These are phyloP conservation scores for Biscutella auriculata DNA, from an alignment of 441 rosid genomes.

Conservation along the genomic window DNA sequence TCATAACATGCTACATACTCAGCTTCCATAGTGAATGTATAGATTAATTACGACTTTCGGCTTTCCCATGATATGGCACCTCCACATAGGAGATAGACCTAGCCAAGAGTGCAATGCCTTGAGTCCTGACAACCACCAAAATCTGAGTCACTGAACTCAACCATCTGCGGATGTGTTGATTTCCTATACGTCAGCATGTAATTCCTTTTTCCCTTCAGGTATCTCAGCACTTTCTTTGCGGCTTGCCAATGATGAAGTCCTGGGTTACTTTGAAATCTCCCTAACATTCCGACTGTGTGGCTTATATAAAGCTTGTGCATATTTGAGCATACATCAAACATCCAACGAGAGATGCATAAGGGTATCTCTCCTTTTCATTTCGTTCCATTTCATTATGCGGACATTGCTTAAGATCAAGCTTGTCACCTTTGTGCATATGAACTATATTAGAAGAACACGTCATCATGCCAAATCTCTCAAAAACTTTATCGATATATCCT, in stretches of 20 bases:
- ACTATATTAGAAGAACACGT: neutral
- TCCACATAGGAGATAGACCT: neutral
- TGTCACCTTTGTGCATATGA: no score
- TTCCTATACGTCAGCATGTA: neutral
- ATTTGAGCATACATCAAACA: no score
- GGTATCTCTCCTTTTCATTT: no score
- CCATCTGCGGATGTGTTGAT: neutral
- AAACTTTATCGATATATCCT: neutral
- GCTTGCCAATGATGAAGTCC: neutral
- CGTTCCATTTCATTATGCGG: no score
- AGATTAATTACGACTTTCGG: no score
- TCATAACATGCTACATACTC: no score
- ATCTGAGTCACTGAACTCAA: neutral
- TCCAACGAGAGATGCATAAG: no score
- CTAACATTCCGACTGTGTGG: no score
- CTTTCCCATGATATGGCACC: neutral
- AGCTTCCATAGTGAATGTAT: no score
- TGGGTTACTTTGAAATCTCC: neutral
- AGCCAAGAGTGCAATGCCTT: neutral
- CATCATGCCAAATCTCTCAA: neutral
- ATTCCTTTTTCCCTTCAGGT: neutral
- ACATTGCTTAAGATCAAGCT: no score
- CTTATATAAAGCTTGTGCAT: no score
- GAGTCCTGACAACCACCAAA: neutral
- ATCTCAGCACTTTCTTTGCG: neutral